Evolutionary conservation across 352 stramenopile species (phyloP), one percentile per base, ranked within the genome.

Genomic region (Phytophthora meadii): DNA sequence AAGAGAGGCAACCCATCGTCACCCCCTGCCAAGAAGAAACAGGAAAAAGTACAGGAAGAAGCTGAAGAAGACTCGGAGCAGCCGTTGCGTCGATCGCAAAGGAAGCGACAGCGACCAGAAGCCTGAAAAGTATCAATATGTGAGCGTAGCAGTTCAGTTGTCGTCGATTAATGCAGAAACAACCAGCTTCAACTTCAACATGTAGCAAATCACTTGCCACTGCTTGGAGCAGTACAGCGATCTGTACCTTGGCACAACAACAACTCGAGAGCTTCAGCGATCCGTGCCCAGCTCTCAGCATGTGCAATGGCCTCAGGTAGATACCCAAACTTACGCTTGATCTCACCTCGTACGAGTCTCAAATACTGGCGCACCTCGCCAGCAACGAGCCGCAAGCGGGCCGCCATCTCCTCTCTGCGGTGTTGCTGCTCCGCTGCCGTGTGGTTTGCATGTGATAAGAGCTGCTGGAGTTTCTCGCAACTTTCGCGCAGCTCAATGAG

Each of bases 301-400:
- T 91, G 81, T 1, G 82, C 70, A 52, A 94, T 92, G 12, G 83
- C 72, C n/a, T 92, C 83, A 6, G 83, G 86, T n/a, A 92, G 58
- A 59, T 92, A 90, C 11, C 83, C 83, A 47, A 92, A 94, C 52
- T 92, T 92, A 46, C 80, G 80, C 60, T 88, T 88, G 67, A 90
- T 90, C 65, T 92, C 83, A n/a, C 63, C 57, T 8, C 84, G 80
- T 49, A 91, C 81, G 40, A 90, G 62, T 25, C 82, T 76, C 60
- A 92, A 58, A 37, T 90, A 92, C 56, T 92, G 82, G 22, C 79
- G 82, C 39, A 92, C 73, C 49, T 92, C 81, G 3, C 68, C 72
- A 41, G 81, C 69, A 14, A 92, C 66, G 17, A 84, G 62, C 25
- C 82, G 77, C 39, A 92, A 59, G n/a, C 82, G 76, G 41, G 68